Evolutionary conservation across 192 early-diverging fungal species (phyloP).

Genomic region (Glomus cerebriforme): DNA sequence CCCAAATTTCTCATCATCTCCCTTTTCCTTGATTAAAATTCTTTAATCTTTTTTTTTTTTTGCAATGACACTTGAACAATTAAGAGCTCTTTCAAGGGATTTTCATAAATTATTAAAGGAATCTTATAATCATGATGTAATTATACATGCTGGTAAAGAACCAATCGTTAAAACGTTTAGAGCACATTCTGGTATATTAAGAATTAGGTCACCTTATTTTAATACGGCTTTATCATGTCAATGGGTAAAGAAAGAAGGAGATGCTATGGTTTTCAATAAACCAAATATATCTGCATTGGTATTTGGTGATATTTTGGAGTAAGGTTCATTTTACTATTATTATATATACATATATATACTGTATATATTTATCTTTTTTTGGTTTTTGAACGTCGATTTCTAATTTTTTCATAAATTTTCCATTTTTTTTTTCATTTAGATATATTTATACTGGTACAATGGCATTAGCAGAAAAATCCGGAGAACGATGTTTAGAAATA

Average conservation of each 20-base stretch:
- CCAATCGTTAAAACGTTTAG: slow-evolving; percentile 1
- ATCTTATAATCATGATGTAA: slow-evolving; percentile 1
- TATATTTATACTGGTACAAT: slow-evolving; percentile 10
- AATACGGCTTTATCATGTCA: neutral
- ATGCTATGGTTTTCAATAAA: neutral
- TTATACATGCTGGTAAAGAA: neutral
- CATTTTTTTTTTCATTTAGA: neutral
- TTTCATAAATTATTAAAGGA: neutral
- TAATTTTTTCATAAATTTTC: neutral
- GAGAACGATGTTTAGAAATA: neutral
- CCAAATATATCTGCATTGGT: neutral
- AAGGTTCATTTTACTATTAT: neutral
- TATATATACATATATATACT: no score
- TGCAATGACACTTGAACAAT: neutral
- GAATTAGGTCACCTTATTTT: slow-evolving; percentile 3
- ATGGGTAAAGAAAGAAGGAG: neutral
- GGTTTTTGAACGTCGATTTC: neutral
- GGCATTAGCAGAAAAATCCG: neutral
- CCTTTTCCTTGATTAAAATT: no score
- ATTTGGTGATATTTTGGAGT: neutral
- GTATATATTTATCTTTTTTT: neutral
- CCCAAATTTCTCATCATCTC: no score
- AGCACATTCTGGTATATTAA: neutral
- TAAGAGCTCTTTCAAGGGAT: neutral
- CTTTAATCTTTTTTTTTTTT: no score